A percentile compares a stretch with the other conserved stretches of the same genome.
Conservation (phyloP, 441 rosid genomes). For the Erodium texanum region DNA sequence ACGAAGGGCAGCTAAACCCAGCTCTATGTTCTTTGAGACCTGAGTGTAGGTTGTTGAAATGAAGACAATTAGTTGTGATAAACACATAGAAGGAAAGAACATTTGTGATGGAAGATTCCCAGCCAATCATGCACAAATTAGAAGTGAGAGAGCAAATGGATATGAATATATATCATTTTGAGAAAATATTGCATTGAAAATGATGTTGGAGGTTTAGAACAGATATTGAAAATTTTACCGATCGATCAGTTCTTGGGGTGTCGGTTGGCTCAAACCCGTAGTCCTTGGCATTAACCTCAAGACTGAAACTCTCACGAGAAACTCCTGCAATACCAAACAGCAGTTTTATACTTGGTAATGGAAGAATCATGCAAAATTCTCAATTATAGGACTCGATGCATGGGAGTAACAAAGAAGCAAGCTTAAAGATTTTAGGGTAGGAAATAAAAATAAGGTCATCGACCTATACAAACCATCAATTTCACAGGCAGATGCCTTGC, state of each 20-base stretch:
- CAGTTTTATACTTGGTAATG: conserved; percentile 8
- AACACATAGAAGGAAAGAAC: not conserved
- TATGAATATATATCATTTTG: not conserved
- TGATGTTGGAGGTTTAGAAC: not conserved
- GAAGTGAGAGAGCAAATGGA: not conserved
- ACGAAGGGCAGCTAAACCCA: conserved; percentile 70
- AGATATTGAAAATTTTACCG: conserved; percentile 34
- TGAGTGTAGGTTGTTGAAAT: conserved; percentile 14
- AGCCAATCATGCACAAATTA: not conserved
- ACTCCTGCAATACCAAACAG: conserved; percentile 42
- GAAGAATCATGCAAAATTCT: conserved; percentile 4
- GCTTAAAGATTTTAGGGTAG: not conserved
- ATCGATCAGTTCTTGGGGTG: conserved; percentile 90
- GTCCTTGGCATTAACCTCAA: conserved; percentile 74
- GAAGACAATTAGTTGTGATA: not conserved
- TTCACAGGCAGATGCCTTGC: conserved; percentile 50
- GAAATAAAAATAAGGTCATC: conserved; percentile 2
- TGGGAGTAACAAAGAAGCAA: too few species aligned
- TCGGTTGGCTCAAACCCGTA: conserved; percentile 82
- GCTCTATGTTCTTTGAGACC: conserved; percentile 82
- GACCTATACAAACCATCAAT: conserved; percentile 50
- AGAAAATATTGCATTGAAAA: not conserved
- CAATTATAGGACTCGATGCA: not conserved
- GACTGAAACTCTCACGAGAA: conserved; percentile 65
- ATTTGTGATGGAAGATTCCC: not conserved